Conservation (phyloP, 805 yeast genomes). For the Candida cerambycidarum region DNA sequence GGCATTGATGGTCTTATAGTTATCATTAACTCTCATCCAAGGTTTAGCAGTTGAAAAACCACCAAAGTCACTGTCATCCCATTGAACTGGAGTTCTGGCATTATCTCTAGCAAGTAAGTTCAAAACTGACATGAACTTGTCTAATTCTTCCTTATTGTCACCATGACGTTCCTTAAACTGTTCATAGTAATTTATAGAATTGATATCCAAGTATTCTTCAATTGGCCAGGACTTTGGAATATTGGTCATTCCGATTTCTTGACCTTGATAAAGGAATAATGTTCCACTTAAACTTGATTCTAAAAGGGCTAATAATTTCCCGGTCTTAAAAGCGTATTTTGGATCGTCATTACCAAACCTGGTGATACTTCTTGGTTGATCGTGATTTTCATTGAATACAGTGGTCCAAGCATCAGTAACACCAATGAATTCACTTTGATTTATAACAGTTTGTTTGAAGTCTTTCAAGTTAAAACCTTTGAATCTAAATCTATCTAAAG, state of each 20-base stretch:
- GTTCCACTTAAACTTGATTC: constrained; percentile 52
- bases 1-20: constrained; percentile 50
- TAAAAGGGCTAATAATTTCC: constrained; percentile 49
- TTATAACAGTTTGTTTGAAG: constrained; percentile 40
- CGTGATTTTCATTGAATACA: constrained; percentile 57
- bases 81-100: constrained; percentile 58
- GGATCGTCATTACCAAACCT: constrained; percentile 47
- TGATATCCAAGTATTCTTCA: constrained; percentile 52
- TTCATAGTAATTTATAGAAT: constrained; percentile 43
- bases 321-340: constrained; percentile 33
- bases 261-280: constrained; percentile 58
- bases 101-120: constrained; percentile 50
- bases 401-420: constrained; percentile 59
- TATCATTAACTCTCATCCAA: constrained; percentile 55
- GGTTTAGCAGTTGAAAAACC: constrained; percentile 52
- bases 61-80: constrained; percentile 46
- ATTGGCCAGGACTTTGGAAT: constrained; percentile 44
- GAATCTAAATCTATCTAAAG: constrained; percentile 36
- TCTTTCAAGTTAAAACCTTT: constrained; percentile 36
- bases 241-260: constrained; percentile 59
- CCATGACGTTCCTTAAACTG: constrained; percentile 27
- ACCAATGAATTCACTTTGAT: constrained; percentile 39
- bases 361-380: constrained; percentile 56
- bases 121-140: constrained; percentile 30
- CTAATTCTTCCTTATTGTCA: constrained; percentile 9